Evolutionary conservation across 345 rosid species (phyloP), one percentile per base, ranked within the genome.

Genomic region (Salix suchowensis): DNA sequence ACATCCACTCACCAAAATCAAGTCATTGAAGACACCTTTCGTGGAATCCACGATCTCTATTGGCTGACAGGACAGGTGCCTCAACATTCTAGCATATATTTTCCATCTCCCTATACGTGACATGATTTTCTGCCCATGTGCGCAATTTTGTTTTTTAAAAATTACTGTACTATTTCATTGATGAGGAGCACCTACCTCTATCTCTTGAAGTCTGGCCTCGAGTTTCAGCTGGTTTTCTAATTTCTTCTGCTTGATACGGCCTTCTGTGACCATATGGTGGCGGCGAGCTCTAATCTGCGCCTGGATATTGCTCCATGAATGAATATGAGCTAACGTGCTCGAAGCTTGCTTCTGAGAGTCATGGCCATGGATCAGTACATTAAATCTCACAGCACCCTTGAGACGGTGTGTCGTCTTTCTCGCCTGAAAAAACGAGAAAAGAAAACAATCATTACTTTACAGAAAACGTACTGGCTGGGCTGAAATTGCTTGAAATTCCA

Each of bases 251-350:
- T 81, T 83, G 65, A 89, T 82, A 68, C 95, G 82, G 50, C 91
- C 92, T 85, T 91, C 87, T 23, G 88, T 83, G 48, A 91, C 98
- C 98, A 92, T 89, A 73, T 83, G 84, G 54, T 87, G 78, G 52
- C 97, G 84, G 37, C 97, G 84, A 65, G 79, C 93, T 65, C 85
- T 83, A 65, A 91, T 82, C 74, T 91, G 89, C 26, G 88, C 76
- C 77, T 94, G 97, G 68, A 91, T 83, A 50, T 88, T 84, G 80
- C 92, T 88, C 97, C 98, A 94, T 19, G 90, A 80, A 78, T 92
- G 98, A 76, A 89, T 84, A 77, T 76, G 80, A 70, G 65, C 76
- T 66, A 94, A 75, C 54, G 94, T 84, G 70, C 74, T 82, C 19
- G 87, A 79, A 19, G 92, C 86, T 82, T 92, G 94, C 80, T 88